Base-by-base conservation (phyloP, 1,284 basidiomycete species). In the Ustilago vetiveriae region DNA sequence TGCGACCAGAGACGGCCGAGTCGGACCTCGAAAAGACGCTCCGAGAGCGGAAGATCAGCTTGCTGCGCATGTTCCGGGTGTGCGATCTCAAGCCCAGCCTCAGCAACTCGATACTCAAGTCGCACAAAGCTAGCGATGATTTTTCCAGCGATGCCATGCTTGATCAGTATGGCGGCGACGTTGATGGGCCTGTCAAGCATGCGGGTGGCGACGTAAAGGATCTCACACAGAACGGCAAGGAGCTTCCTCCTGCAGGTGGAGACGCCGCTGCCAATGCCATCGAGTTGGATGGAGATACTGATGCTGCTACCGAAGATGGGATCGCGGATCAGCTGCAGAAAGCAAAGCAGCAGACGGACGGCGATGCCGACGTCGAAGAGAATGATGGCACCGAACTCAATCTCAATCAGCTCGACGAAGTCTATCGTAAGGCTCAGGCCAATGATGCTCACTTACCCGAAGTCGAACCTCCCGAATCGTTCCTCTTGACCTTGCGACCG, bases 391-490 rank as follows among this genome's bases (percentile, higher is more conserved):
- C 79, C 7, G 76, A 78, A 43, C 52, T 79, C 23, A 44, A 67
- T 24, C 51, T 62, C 29, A 43, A 55, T 29, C 60, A 74, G 56
- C 52, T 82, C 9, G 58, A 72, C 39, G 66, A 44, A n/a, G 70
- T 80, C 35, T 82, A 82, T 50, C 73, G 45, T 68, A 94, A 92
- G 78, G 94, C 94, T 0, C 78, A 80, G 50, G 86, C 87, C 72
- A 87, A 92, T 63, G 94, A 96, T 79, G 86, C 84, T 17, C 84
- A 84, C 22, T 87, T 98, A 82, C 86, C 86, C 19, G 90, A 90
- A 81, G 92, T 91, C 86, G 90, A 95, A 27, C 91, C 94, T 5
- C 85, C 89, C 1, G 85, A 88, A 3, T 88, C 89, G 0, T 98
- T 98, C 82, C 85, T 88, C 0, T 85, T 97, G 43, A 89, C 85